Evolutionary conservation across 2,329 filamentous ascomycete genomes (phyloP), one percentile per base, ranked within the genome.

Genomic region (Cadophora sp.): DNA sequence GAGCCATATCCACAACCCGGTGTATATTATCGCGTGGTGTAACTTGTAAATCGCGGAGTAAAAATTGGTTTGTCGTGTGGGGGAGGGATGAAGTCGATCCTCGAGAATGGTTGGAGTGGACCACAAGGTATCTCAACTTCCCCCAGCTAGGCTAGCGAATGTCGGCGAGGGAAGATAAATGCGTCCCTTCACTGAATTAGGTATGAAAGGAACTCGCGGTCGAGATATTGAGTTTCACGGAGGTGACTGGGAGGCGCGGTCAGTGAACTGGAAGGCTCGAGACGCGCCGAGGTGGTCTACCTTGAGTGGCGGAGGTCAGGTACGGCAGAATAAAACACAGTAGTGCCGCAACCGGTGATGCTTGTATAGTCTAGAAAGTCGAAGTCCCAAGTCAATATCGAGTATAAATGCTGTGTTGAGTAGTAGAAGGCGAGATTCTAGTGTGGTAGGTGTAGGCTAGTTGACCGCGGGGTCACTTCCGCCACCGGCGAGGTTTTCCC

Each of bases 1-100:
- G 68, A 11, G 72, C 43, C 62, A 72, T 62, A 11, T 69, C 58
- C 73, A 73, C 72, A 51, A 40, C 67, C 56, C 55, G 12, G 19
- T 43, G 34, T 24, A 11, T 59, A 26, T 59, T 7, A 19, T 43
- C 6, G 31, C 11, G 55, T n/a, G 31, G 55, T 3, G 29, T 26
- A 2, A 40, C 19, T 59, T n/a, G 22, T 14, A 22, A 58, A 5
- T 59, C 12, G 26, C 6, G 55, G 9, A 40, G 55, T 3, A 12
- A 16, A 37, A 11, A 26, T 14, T 22, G 11, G 22, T n/a, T 26
- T 40, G 53, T n/a, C n/a, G 22, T 19, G 31, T 19, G 58, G 58
- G 1, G 1, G 14, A 27, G 24, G 5, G n/a, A 40, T 40, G 7
- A 22, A 37, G 29, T n/a, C 11, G 24, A 24, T 19, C 24, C 12